phyloP scores from a whole-genome alignment of 495 filamentous ascomycete species.

The Trichoderma parareesei region DNA sequence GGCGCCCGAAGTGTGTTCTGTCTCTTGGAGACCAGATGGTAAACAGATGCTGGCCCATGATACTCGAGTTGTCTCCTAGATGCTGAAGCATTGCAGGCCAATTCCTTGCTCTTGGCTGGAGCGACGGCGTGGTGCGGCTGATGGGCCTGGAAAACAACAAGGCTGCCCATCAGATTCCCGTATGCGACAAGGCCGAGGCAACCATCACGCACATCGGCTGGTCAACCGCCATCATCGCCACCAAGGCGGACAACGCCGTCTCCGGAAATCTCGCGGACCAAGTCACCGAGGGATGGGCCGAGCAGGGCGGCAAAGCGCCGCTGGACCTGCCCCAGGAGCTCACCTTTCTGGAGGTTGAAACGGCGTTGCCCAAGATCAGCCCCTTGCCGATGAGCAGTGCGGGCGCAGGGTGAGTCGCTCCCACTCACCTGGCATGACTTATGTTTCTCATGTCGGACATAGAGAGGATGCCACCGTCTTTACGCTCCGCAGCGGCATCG shows the following conservation, averaged over 20 bases:
- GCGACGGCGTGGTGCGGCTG: conserved; percentile 59
- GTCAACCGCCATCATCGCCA: conserved; percentile 53
- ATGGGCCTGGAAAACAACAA: conserved; percentile 70
- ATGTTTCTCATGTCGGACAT: conserved; percentile 18
- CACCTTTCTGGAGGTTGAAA: conserved; percentile 68
- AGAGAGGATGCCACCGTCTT: conserved; percentile 63
- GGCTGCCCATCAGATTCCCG: conserved; percentile 60
- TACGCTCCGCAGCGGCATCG: conserved; percentile 58
- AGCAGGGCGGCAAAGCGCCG: conserved; percentile 16
- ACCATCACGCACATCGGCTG: conserved; percentile 63
- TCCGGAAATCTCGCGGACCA: not conserved
- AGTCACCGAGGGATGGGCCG: conserved; percentile 4
- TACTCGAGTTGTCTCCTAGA: not conserved
- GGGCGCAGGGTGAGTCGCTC: conserved; percentile 35
- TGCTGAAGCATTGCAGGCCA: conserved; percentile 45
- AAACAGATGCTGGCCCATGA: conserved; percentile 15
- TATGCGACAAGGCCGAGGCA: conserved; percentile 27
- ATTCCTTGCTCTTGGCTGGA: conserved; percentile 70
- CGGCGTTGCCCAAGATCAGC: conserved; percentile 72
- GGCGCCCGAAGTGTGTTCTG: conserved; percentile 42
- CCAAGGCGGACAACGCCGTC: not conserved
- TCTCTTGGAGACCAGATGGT: conserved; percentile 81
- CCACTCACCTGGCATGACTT: not conserved
- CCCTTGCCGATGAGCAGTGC: conserved; percentile 46
- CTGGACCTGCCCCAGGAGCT: conserved; percentile 70